phyloP scores from a whole-genome alignment of 2,329 filamentous ascomycete species.

The Fusarium phyllophilum region DNA sequence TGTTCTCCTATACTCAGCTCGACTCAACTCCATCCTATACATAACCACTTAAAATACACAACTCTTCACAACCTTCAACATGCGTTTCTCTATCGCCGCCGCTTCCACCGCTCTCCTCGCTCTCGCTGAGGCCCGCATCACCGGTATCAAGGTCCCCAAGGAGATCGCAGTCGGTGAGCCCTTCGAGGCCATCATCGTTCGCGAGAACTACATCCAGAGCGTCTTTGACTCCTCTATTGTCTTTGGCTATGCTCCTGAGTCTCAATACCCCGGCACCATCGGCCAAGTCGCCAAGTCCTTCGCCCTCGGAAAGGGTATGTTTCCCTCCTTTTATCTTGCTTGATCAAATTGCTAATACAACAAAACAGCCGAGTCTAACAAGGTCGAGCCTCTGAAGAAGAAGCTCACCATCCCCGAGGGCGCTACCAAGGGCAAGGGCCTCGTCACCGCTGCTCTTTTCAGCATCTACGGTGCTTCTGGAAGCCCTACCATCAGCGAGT shows the following conservation, averaged over 20 bases:
- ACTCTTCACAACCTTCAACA: slow-evolving; percentile 14
- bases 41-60: not conserved
- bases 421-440: slow-evolving; percentile 35
- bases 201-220: slow-evolving; percentile 56
- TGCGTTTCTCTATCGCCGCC: slow-evolving; percentile 43
- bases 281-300: slow-evolving; percentile 44
- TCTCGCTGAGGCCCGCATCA: slow-evolving; percentile 53
- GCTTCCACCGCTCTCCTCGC: slow-evolving; percentile 42
- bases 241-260: slow-evolving; percentile 50
- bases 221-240: slow-evolving; percentile 58
- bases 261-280: slow-evolving; percentile 44
- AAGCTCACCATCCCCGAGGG: slow-evolving; percentile 39
- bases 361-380: slow-evolving; percentile 15
- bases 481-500: slow-evolving; percentile 37
- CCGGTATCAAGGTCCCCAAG: slow-evolving; percentile 54
- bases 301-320: slow-evolving; percentile 51
- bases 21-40: not conserved
- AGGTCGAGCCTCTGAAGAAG: slow-evolving; percentile 44
- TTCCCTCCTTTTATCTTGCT: too few relatives aligned
- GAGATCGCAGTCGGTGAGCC: slow-evolving; percentile 52
- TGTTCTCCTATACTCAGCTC: not conserved
- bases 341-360: not conserved
- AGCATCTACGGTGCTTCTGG: slow-evolving; percentile 45
- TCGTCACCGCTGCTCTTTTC: slow-evolving; percentile 42
- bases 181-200: slow-evolving; percentile 53